These are phyloP conservation scores for Hordeum pubiflorum DNA, from an alignment of 202 grass and related monocot species.

Conservation along the genomic window DNA sequence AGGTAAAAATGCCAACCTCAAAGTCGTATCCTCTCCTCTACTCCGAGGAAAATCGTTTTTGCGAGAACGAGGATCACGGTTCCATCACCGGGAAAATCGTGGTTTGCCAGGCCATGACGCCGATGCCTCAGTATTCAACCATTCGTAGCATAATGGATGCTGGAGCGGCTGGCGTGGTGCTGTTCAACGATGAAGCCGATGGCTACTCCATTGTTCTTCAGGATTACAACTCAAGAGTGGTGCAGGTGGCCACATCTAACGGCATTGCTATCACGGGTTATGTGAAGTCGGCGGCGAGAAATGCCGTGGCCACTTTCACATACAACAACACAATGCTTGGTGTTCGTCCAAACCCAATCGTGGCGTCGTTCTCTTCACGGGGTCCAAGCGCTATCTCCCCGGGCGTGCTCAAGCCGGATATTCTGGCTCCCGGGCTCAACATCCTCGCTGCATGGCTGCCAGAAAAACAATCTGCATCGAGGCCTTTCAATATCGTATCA, in stretches of 20 bases:
- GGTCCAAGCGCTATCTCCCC: neutral
- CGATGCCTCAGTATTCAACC: neutral
- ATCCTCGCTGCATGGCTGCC: constrained; percentile 22
- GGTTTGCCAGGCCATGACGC: neutral
- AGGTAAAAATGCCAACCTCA: neutral
- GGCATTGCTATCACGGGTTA: neutral
- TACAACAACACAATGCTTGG: neutral
- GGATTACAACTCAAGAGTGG: neutral
- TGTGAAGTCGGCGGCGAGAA: neutral
- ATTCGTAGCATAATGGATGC: neutral
- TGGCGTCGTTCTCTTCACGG: constrained; percentile 44
- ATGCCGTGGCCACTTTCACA: neutral
- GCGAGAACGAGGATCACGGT: neutral
- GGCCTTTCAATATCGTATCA: neutral
- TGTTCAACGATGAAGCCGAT: constrained; percentile 7
- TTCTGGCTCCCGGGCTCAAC: constrained; percentile 32
- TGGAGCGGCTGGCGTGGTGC: constrained; percentile 19
- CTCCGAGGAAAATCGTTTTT: neutral
- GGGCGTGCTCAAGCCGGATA: constrained; percentile 31
- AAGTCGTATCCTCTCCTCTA: constrained; percentile 21
- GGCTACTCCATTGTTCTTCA: neutral
- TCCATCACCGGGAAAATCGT: constrained; percentile 37
- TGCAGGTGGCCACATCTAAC: neutral
- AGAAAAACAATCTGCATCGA: neutral
- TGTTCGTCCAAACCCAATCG: neutral